Evolutionary conservation across 768 basidiomycete genomes (phyloP).

Genomic region (Boletus barrowsii): DNA sequence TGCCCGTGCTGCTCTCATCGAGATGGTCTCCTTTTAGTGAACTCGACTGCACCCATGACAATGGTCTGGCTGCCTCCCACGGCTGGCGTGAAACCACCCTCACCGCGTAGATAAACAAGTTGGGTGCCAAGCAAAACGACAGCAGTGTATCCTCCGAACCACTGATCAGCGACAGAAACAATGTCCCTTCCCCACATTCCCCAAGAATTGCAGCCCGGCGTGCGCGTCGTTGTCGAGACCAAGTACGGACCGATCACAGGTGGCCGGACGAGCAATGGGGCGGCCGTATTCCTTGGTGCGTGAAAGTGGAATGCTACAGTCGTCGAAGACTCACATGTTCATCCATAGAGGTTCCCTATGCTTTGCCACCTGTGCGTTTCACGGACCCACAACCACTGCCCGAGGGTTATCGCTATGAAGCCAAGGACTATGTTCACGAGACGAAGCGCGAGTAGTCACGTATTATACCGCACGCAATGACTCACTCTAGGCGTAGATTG

Average conservation of each 20-base stretch:
- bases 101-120: constrained; percentile 13
- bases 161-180: too few species aligned
- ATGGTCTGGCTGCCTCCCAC: constrained; percentile 4
- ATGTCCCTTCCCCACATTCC: constrained; percentile 44
- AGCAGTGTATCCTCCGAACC: too few species aligned
- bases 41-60: too few species aligned
- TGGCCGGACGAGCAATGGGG: constrained; percentile 40
- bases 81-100: background rate
- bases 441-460: constrained; percentile 13
- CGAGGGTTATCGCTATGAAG: constrained; percentile 48
- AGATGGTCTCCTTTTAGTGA: too few species aligned
- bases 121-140: background rate
- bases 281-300: constrained; percentile 63
- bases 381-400: constrained; percentile 48
- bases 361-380: constrained; percentile 61
- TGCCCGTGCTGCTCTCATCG: too few species aligned
- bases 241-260: constrained; percentile 25
- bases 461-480: background rate
- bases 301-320: background rate
- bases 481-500: constrained; percentile 40
- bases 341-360: constrained; percentile 64
- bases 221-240: constrained; percentile 50
- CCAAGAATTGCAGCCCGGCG: constrained; percentile 47
- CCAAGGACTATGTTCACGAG: constrained; percentile 60
- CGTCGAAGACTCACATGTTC: background rate